A percentile compares a stretch with the other conserved stretches of the same genome.
Conservation (phyloP, 495 filamentous ascomycete species). For the Hypoxylon lienhwacheense region DNA sequence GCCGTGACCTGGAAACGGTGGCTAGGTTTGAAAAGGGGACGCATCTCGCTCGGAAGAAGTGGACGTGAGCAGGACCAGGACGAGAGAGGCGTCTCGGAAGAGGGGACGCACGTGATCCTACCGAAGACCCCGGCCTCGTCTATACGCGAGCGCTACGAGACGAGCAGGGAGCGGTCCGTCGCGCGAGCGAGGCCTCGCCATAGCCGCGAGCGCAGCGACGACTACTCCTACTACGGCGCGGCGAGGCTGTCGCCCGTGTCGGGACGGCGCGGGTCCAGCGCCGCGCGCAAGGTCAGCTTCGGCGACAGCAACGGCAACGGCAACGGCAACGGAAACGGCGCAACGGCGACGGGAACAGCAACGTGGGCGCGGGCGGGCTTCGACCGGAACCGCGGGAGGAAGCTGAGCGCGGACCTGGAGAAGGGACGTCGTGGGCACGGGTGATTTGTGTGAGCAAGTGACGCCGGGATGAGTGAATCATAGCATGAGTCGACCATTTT, state of each 20-base stretch:
- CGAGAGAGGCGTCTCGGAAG: neutral
- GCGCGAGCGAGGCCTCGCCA: conserved; percentile 2
- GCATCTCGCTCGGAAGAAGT: neutral
- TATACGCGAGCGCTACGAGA: conserved; percentile 6
- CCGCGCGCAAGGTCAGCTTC: conserved; percentile 22
- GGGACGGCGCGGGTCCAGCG: conserved; percentile 1
- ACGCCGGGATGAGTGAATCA: neutral
- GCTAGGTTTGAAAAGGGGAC: neutral
- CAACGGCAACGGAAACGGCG: neutral
- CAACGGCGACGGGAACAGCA: neutral
- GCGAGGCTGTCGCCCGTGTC: conserved; percentile 24
- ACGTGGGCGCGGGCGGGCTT: conserved; percentile 30
- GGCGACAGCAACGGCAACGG: conserved; percentile 20
- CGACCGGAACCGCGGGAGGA: conserved; percentile 20
- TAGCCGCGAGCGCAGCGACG: conserved; percentile 28
- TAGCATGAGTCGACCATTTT: no score
- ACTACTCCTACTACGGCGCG: conserved; percentile 14
- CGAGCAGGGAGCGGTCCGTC: conserved; percentile 1
- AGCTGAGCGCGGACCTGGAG: conserved; percentile 31
- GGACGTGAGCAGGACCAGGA: neutral
- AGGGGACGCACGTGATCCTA: conserved; percentile 4
- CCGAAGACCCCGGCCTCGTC: conserved; percentile 28
- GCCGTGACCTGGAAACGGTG: neutral
- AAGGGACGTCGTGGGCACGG: conserved; percentile 21
- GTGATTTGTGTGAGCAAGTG: neutral